A percentile compares a stretch with the other conserved stretches of the same genome.
These are phyloP conservation scores for Omphalea diandra DNA, from an alignment of 441 rosid genomes.

Conservation along the genomic window DNA sequence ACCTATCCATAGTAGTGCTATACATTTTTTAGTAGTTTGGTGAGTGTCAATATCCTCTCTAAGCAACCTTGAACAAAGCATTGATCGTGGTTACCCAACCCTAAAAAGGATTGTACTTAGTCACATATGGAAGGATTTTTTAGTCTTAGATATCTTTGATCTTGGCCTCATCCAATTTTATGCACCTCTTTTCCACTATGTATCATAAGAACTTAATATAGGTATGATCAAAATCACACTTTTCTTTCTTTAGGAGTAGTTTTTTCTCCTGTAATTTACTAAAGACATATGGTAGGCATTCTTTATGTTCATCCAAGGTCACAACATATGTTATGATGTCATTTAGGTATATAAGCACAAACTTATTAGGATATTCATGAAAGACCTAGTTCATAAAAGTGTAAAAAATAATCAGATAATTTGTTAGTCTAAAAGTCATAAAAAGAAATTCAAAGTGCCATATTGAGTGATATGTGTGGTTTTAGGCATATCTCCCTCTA, in stretches of 20 bases:
- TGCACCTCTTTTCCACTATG: neutral
- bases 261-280: neutral
- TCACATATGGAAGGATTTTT: neutral
- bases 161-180: neutral
- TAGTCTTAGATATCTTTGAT: too few relatives aligned
- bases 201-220: neutral
- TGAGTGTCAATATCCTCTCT: neutral
- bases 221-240: neutral
- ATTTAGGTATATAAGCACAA: too few relatives aligned
- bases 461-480: too few relatives aligned
- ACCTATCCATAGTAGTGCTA: rapidly evolving
- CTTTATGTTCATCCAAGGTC: neutral
- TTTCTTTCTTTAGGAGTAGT: neutral
- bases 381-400: too few relatives aligned
- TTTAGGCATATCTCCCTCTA: too few relatives aligned
- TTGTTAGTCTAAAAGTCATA: too few relatives aligned
- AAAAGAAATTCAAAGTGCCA: too few relatives aligned
- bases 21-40: neutral
- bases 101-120: neutral
- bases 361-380: too few relatives aligned
- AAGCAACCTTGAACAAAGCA: too few relatives aligned
- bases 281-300: too few relatives aligned
- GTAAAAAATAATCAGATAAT: too few relatives aligned
- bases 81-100: neutral
- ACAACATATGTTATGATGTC: too few relatives aligned